These are phyloP conservation scores for Rutidosis leptorrhynchoides DNA, from an alignment of 129 eudicot genomes.

Conservation along the genomic window DNA sequence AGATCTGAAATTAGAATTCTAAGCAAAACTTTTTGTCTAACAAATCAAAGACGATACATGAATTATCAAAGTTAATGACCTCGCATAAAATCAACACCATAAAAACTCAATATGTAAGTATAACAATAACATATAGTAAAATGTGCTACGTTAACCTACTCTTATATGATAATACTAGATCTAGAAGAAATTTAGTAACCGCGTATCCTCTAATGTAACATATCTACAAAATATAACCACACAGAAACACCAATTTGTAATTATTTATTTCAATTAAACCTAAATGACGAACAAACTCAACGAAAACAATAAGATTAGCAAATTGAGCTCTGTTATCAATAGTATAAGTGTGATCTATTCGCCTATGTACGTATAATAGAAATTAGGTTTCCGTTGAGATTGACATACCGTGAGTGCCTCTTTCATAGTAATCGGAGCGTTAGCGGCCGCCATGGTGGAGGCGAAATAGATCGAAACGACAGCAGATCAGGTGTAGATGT, in stretches of 20 bases:
- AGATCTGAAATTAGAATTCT: slow-evolving; percentile 32
- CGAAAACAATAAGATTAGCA: slow-evolving; percentile 1
- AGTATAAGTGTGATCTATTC: slow-evolving; percentile 19
- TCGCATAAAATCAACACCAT: slow-evolving; percentile 21
- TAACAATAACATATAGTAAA: not conserved
- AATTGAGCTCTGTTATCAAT: slow-evolving; percentile 24
- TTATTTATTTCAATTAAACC: slow-evolving; percentile 15
- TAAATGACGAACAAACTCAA: slow-evolving; percentile 12
- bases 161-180: not conserved
- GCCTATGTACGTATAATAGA: slow-evolving; percentile 3
- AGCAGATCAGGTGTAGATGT: too few relatives aligned
- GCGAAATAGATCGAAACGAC: slow-evolving; percentile 8
- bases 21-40: slow-evolving; percentile 18
- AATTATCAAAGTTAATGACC: slow-evolving; percentile 13
- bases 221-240: slow-evolving; percentile 15
- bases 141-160: slow-evolving; percentile 7
- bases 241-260: slow-evolving; percentile 2
- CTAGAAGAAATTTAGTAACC: not conserved
- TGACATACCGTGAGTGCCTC: slow-evolving; percentile 90
- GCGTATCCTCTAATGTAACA: slow-evolving; percentile 2
- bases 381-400: not conserved
- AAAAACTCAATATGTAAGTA: slow-evolving; percentile 1
- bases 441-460: slow-evolving; percentile 92
- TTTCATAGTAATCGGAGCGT: slow-evolving; percentile 94
- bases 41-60: slow-evolving; percentile 25